phyloP scores from a whole-genome alignment of 140 eudicot genomes.

The Ambrosia hybrid region DNA sequence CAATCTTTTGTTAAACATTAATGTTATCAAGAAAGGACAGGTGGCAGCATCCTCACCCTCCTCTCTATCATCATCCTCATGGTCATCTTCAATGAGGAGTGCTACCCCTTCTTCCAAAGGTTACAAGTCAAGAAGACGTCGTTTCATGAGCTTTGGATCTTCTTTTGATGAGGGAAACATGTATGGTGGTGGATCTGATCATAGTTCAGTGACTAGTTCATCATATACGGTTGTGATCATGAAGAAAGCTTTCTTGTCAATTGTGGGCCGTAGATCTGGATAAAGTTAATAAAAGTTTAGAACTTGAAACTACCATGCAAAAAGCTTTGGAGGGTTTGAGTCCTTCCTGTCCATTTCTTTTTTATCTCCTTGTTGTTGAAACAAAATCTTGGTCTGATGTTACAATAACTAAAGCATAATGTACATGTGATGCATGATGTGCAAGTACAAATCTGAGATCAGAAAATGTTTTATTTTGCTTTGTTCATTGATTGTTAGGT shows the following conservation, averaged over 20 bases:
- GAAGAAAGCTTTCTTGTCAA: slow-evolving; percentile 51
- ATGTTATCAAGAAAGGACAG: slow-evolving; percentile 32
- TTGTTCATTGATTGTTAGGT: slow-evolving; percentile 18
- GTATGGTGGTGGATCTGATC: slow-evolving; percentile 21
- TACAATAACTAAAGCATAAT: background rate
- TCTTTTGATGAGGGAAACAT: slow-evolving; percentile 35
- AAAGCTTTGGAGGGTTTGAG: background rate
- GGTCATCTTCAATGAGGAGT: slow-evolving; percentile 32
- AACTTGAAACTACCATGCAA: slow-evolving; percentile 9
- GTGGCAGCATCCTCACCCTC: slow-evolving; percentile 34
- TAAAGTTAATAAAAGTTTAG: slow-evolving; percentile 1
- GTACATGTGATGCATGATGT: slow-evolving; percentile 9
- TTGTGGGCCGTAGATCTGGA: slow-evolving; percentile 52
- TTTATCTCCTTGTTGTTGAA: background rate
- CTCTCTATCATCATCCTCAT: slow-evolving; percentile 37
- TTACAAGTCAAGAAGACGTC: slow-evolving; percentile 29
- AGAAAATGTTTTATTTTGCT: background rate
- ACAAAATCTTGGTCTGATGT: background rate
- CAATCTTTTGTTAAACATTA: slow-evolving; percentile 32
- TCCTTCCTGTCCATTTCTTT: background rate
- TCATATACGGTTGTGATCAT: slow-evolving; percentile 30
- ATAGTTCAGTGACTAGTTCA: slow-evolving; percentile 1
- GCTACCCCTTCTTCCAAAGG: slow-evolving; percentile 18
- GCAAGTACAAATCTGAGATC: slow-evolving; percentile 5
- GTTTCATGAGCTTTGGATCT: slow-evolving; percentile 54